Evolutionary conservation across 495 filamentous ascomycete species (phyloP).

Genomic region (Xylaria curta): DNA sequence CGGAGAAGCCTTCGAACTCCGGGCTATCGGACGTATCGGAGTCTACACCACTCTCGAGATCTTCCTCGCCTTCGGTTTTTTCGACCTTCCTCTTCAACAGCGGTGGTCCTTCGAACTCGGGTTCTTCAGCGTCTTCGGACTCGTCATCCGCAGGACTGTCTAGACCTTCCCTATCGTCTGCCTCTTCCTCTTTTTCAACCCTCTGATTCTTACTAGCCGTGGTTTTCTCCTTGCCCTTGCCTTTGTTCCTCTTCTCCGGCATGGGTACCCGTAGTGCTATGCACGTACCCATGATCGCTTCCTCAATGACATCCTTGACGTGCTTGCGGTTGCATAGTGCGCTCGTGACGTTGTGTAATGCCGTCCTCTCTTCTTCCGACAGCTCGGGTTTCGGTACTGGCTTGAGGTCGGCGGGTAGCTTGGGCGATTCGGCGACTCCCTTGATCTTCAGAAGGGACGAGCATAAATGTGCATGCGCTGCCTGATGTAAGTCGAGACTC

Average conservation of each 20-base stretch:
- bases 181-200: slow-evolving; percentile 34
- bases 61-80: slow-evolving; percentile 46
- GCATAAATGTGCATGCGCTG: slow-evolving; percentile 73
- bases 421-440: slow-evolving; percentile 61
- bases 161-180: slow-evolving; percentile 32
- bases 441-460: slow-evolving; percentile 79
- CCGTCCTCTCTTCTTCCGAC: slow-evolving; percentile 53
- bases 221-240: slow-evolving; percentile 41
- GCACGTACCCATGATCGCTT: slow-evolving; percentile 67
- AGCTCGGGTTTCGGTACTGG: slow-evolving; percentile 53
- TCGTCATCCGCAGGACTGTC: slow-evolving; percentile 31
- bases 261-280: slow-evolving; percentile 64
- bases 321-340: slow-evolving; percentile 77
- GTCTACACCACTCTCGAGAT: slow-evolving; percentile 35
- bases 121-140: slow-evolving; percentile 32
- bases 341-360: slow-evolving; percentile 75
- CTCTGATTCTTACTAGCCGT: neutral
- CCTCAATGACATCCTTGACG: slow-evolving; percentile 71
- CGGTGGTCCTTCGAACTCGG: slow-evolving; percentile 25
- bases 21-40: slow-evolving; percentile 35
- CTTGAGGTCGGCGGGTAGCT: slow-evolving; percentile 56
- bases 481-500: slow-evolving; percentile 68
- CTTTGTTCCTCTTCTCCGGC: slow-evolving; percentile 42
- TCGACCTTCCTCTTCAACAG: slow-evolving; percentile 28
- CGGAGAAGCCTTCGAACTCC: slow-evolving; percentile 62